Conservation (phyloP, 129 eudicot genomes). For the Rutidosis leptorrhynchoides region DNA sequence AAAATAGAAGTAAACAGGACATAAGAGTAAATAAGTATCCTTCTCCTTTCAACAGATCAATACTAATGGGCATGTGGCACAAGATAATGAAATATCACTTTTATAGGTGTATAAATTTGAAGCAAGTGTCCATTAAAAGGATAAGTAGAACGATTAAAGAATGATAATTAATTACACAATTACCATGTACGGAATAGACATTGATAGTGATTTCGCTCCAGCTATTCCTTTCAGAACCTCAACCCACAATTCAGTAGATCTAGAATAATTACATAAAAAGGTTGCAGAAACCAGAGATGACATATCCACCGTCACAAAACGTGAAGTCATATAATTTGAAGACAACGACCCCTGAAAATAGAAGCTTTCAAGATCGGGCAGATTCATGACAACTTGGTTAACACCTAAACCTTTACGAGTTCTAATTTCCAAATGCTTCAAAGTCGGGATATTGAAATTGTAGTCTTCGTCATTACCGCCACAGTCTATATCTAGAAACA, state of each 20-base stretch:
- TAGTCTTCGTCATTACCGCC: not conserved
- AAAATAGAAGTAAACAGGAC: no score
- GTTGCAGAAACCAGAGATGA: not conserved
- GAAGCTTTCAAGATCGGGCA: conserved; percentile 22
- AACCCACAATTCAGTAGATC: no score
- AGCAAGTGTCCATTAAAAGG: no score
- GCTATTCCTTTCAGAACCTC: conserved; percentile 10
- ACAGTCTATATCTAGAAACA: not conserved
- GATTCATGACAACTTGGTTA: conserved; percentile 4
- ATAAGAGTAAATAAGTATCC: no score
- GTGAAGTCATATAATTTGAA: no score
- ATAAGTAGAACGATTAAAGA: no score
- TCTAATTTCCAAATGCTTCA: not conserved
- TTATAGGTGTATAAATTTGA: no score
- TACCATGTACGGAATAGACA: not conserved
- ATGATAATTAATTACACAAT: no score
- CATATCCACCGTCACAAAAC: conserved; percentile 9
- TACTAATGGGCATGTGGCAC: no score
- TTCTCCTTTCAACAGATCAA: no score
- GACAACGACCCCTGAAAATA: not conserved
- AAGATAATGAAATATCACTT: no score
- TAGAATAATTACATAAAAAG: not conserved
- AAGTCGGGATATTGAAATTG: conserved; percentile 4
- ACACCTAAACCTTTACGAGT: not conserved
- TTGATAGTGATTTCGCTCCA: conserved; percentile 2